Evolutionary conservation across 2,329 filamentous ascomycete species (phyloP).

Genomic region (Byssochlamys sp.): DNA sequence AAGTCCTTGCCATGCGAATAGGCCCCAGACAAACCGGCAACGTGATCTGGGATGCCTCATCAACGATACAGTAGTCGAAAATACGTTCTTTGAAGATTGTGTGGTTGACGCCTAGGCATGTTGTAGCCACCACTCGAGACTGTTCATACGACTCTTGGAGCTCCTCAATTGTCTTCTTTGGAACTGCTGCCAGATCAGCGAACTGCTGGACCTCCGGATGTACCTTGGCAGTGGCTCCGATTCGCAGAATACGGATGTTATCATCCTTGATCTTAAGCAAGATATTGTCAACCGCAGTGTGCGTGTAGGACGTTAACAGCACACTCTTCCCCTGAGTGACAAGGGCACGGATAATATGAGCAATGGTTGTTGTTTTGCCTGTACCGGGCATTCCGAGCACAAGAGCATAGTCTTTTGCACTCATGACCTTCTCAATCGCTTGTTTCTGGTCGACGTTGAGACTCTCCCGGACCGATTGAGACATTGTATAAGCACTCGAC

Average conservation of each 20-base stretch:
- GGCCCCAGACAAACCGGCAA: conserved; percentile 88
- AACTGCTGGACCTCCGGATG: conserved; percentile 82
- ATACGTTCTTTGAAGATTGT: conserved; percentile 75
- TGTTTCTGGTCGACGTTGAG: conserved; percentile 80
- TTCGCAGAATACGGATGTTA: conserved; percentile 67
- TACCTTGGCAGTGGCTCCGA: conserved; percentile 75
- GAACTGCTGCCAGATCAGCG: conserved; percentile 64
- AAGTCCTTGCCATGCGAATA: conserved; percentile 82
- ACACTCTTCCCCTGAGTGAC: conserved; percentile 86
- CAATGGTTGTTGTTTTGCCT: conserved; percentile 95
- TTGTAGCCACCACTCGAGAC: conserved; percentile 84
- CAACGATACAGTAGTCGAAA: conserved; percentile 97
- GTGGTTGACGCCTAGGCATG: conserved; percentile 85
- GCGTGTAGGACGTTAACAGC: conserved; percentile 86
- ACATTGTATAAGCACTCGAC: conserved; percentile 54
- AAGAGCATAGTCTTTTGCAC: conserved; percentile 87
- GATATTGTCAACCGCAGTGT: conserved; percentile 97
- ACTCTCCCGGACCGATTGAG: conserved; percentile 45
- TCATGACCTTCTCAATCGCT: conserved; percentile 92
- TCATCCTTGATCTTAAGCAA: conserved; percentile 78
- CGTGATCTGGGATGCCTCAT: conserved; percentile 95
- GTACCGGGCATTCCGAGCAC: conserved; percentile 97
- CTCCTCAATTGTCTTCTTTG: conserved; percentile 69
- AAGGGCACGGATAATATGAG: conserved; percentile 86
- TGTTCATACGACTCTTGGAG: conserved; percentile 75